Conservation (phyloP, 805 yeast genomes). For the Suhomyces tanzawaensis region DNA sequence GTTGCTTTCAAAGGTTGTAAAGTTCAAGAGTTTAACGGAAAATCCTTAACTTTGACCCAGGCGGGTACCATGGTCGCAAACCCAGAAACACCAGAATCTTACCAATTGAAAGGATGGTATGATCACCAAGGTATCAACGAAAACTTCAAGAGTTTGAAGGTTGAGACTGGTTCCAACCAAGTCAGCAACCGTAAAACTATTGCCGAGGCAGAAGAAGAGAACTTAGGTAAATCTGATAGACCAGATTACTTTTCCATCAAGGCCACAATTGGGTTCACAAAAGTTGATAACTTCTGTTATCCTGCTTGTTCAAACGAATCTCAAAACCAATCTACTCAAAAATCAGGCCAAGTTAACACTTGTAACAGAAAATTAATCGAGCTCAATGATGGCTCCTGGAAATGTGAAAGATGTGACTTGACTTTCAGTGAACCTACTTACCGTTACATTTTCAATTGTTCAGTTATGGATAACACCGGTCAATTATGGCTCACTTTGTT, state of each 20-base stretch:
- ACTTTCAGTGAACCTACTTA: conserved; percentile 67
- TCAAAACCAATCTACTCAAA: conserved; percentile 14
- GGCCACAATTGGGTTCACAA: conserved; percentile 70
- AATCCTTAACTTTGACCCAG: conserved; percentile 75
- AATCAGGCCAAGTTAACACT: conserved; percentile 11
- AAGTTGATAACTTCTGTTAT: conserved; percentile 76
- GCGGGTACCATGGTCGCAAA: conserved; percentile 72
- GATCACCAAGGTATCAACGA: conserved; percentile 71
- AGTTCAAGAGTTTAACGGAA: conserved; percentile 85
- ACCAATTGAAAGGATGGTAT: conserved; percentile 90
- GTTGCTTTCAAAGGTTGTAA: conserved; percentile 89
- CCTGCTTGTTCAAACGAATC: conserved; percentile 77
- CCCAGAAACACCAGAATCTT: conserved; percentile 90
- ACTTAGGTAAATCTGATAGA: conserved; percentile 70
- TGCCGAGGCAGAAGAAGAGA: conserved; percentile 59
- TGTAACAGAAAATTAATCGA: conserved; percentile 86
- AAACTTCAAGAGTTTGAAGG: conserved; percentile 58
- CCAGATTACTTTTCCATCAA: conserved; percentile 77
- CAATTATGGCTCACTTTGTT: conserved; percentile 85
- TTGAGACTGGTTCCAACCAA: conserved; percentile 41
- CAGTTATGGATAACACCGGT: conserved; percentile 78
- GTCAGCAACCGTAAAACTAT: conserved; percentile 64
- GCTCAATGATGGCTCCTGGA: conserved; percentile 70
- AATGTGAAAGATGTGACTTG: conserved; percentile 88
- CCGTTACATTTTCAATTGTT: conserved; percentile 75